Percentiles rank a stretch among this genome's conserved stretches.
phyloP scores from a whole-genome alignment of 2,329 filamentous ascomycete genomes.

The Sarocladium oryzae region DNA sequence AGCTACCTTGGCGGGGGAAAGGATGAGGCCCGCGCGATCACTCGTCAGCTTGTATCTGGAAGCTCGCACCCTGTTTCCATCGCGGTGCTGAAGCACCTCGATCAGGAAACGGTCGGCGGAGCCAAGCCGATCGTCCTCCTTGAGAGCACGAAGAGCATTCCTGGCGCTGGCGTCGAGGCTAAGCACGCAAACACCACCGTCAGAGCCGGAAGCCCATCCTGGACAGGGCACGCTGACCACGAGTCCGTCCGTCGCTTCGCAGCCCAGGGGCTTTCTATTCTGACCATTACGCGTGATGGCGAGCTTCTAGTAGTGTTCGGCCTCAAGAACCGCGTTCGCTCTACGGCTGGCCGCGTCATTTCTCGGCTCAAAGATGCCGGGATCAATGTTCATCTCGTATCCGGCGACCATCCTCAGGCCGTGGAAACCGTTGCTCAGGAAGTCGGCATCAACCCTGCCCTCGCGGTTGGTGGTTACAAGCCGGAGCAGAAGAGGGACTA shows the following conservation, averaged over 20 bases:
- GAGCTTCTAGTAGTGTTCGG: constrained; percentile 34
- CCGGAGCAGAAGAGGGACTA: constrained; percentile 47
- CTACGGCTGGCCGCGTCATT: constrained; percentile 32
- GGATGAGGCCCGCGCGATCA: constrained; percentile 18
- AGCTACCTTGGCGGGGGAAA: constrained; percentile 16
- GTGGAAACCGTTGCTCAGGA: constrained; percentile 39
- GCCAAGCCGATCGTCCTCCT: constrained; percentile 16
- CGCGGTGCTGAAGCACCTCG: constrained; percentile 38
- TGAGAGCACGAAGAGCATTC: constrained; percentile 27
- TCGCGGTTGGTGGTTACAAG: constrained; percentile 21
- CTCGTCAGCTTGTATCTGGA: constrained; percentile 13
- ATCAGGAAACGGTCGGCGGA: constrained; percentile 11
- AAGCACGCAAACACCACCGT: constrained; percentile 21
- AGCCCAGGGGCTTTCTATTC: constrained; percentile 32
- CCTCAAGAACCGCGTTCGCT: constrained; percentile 39
- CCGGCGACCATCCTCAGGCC: constrained; percentile 46
- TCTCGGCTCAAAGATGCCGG: constrained; percentile 27
- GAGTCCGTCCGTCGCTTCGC: constrained; percentile 28
- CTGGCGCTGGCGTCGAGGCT: constrained; percentile 41
- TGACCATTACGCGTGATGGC: constrained; percentile 38
- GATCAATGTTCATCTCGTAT: constrained; percentile 41
- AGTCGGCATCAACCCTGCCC: constrained; percentile 18
- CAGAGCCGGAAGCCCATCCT: constrained; percentile 43
- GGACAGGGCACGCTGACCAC: constrained; percentile 32
- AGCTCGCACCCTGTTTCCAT: constrained; percentile 48